A percentile compares a stretch with the other conserved stretches of the same genome.
phyloP scores from a whole-genome alignment of 2,329 filamentous ascomycete species.

The Fusarium virguliforme region DNA sequence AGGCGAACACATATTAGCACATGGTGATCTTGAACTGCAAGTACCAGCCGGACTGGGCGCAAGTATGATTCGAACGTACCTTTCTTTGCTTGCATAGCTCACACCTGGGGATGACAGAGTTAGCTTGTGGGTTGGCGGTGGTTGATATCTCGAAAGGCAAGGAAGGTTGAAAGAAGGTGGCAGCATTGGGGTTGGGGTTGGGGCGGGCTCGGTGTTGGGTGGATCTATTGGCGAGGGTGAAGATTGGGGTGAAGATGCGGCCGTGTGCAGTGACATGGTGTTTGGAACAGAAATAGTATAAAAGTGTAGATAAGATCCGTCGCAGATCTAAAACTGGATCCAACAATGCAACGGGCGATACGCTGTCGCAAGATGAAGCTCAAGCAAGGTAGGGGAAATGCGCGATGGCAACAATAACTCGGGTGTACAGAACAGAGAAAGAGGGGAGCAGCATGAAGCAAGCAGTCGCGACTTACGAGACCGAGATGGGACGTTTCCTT shows the following conservation, averaged over 20 bases:
- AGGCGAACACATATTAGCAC: conserved; percentile 31
- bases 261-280: conserved; percentile 43
- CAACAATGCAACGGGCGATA: conserved; percentile 22
- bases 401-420: conserved; percentile 16
- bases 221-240: conserved; percentile 34
- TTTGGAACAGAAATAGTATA: conserved; percentile 35
- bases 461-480: conserved; percentile 64
- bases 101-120: conserved; percentile 67
- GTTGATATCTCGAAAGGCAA: conserved; percentile 32
- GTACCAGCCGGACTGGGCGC: conserved; percentile 14
- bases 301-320: conserved; percentile 46
- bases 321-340: conserved; percentile 32
- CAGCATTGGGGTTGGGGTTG: conserved; percentile 34
- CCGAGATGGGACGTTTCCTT: conserved; percentile 73
- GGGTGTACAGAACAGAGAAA: conserved; percentile 28
- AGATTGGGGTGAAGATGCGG: conserved; percentile 35
- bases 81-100: conserved; percentile 88
- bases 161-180: conserved; percentile 33
- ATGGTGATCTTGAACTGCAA: not conserved
- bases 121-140: conserved; percentile 54
- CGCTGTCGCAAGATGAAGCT: conserved; percentile 23
- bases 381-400: conserved; percentile 16
- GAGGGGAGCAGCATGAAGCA: conserved; percentile 10
- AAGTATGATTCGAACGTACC: conserved; percentile 61
- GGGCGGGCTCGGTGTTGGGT: conserved; percentile 22